A percentile compares a stretch with the other conserved stretches of the same genome.
These are phyloP conservation scores for Plectosphaerella cucumerina DNA, from an alignment of 2,329 filamentous ascomycete genomes.

Conservation along the genomic window DNA sequence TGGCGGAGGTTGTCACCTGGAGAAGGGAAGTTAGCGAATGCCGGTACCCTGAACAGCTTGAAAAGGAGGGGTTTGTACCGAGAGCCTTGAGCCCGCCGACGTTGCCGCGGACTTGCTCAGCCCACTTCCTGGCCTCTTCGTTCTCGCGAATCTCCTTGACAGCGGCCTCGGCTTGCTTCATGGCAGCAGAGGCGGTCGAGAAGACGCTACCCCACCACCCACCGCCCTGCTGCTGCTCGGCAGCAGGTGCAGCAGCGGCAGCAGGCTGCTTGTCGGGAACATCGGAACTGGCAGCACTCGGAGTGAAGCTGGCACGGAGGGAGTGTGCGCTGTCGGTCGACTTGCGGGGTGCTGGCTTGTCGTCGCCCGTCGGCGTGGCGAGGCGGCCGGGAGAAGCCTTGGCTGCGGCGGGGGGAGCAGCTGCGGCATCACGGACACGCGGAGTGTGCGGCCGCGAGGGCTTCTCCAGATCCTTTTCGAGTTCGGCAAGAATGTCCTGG, in stretches of 20 bases:
- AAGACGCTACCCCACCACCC: slow-evolving; percentile 89
- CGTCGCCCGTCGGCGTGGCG: slow-evolving; percentile 58
- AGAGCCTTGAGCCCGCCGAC: slow-evolving; percentile 72
- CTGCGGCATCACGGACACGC: slow-evolving; percentile 52
- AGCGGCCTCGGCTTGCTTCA: slow-evolving; percentile 88
- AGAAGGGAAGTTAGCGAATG: neutral
- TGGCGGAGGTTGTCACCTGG: slow-evolving; percentile 81
- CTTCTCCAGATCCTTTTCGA: slow-evolving; percentile 61
- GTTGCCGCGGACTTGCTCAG: slow-evolving; percentile 88
- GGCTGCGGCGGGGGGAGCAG: slow-evolving; percentile 23
- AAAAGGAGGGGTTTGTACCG: slow-evolving; percentile 45
- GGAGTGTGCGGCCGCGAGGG: slow-evolving; percentile 81
- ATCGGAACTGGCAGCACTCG: slow-evolving; percentile 61
- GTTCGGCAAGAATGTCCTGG: slow-evolving; percentile 80
- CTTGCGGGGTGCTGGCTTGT: slow-evolving; percentile 58
- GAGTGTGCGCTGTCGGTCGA: slow-evolving; percentile 74
- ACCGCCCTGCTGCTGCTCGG: slow-evolving; percentile 44
- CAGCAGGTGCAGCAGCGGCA: slow-evolving; percentile 13
- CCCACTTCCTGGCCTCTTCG: slow-evolving; percentile 94
- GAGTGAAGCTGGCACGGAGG: slow-evolving; percentile 67
- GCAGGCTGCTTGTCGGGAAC: slow-evolving; percentile 44
- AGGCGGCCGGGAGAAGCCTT: slow-evolving; percentile 44
- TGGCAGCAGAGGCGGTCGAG: slow-evolving; percentile 76
- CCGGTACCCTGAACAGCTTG: neutral
- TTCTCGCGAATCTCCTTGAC: slow-evolving; percentile 96